Evolutionary conservation across 1,284 basidiomycete species (phyloP).

Genomic region (Heterobasidion parviporum): DNA sequence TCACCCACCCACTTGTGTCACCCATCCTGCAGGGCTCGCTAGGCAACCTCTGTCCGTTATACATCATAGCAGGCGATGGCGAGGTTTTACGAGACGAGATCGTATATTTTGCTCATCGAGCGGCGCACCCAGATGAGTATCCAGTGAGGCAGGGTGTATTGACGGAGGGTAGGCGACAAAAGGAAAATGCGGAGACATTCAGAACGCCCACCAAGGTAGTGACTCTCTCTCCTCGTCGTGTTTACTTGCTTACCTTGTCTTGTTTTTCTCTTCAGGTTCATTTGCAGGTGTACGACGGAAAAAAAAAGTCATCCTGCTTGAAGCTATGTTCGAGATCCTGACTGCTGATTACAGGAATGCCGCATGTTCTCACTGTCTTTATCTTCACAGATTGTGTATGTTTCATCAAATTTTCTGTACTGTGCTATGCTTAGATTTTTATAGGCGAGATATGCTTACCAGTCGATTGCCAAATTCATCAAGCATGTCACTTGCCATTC

Average conservation of each 20-base stretch:
- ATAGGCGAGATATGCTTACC: conserved; percentile 51
- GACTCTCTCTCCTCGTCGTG: not conserved
- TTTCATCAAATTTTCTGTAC: conserved; percentile 1
- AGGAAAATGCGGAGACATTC: conserved; percentile 45
- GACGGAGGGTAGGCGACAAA: conserved; percentile 36
- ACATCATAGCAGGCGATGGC: conserved; percentile 71
- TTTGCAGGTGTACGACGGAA: conserved; percentile 62
- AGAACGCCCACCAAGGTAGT: conserved; percentile 60
- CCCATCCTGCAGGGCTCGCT: conserved; percentile 44
- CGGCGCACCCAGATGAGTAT: conserved; percentile 67
- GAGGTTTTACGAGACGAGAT: conserved; percentile 83
- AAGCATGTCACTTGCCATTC: conserved; percentile 39
- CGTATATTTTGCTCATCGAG: conserved; percentile 76
- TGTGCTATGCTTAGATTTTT: not conserved
- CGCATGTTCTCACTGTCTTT: conserved; percentile 65
- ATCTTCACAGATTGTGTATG: conserved; percentile 55
- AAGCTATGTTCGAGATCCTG: not conserved
- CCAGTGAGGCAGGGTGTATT: conserved; percentile 56
- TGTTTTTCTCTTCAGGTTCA: conserved; percentile 43
- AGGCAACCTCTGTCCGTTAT: conserved; percentile 76
- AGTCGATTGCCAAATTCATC: conserved; percentile 46
- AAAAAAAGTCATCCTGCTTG: not conserved
- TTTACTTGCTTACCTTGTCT: too few relatives aligned
- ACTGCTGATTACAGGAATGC: conserved; percentile 36
- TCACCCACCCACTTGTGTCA: conserved; percentile 38